Conservation (phyloP, 2,329 filamentous ascomycete genomes). For the Tricladium varicosporioides region DNA sequence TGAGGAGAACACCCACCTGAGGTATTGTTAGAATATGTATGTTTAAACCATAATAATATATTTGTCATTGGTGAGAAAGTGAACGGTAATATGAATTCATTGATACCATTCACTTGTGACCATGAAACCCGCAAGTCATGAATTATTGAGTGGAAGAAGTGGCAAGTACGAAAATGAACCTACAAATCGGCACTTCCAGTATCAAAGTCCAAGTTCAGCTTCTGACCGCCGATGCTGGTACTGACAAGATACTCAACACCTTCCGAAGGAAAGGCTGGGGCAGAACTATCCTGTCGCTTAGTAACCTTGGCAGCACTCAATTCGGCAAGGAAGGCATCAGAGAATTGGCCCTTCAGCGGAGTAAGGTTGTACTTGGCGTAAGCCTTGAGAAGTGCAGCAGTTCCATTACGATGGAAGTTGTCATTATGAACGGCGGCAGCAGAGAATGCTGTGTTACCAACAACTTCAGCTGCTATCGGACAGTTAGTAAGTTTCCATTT, state of each 20-base stretch:
- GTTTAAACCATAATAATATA: not conserved
- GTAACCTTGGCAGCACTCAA: constrained; percentile 7
- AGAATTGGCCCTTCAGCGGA: constrained; percentile 26
- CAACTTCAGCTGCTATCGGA: not conserved
- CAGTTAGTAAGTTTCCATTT: too few relatives aligned
- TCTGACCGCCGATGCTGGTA: constrained; percentile 29
- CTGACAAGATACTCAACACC: constrained; percentile 30
- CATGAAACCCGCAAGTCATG: too few relatives aligned
- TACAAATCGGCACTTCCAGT: constrained; percentile 33
- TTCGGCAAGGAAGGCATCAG: constrained; percentile 20
- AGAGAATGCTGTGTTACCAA: constrained; percentile 18
- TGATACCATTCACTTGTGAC: too few relatives aligned
- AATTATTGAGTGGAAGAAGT: too few relatives aligned
- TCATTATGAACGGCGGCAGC: constrained; percentile 29
- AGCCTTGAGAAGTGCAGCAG: constrained; percentile 31
- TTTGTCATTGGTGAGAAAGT: too few relatives aligned
- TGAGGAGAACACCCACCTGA: constrained; percentile 34
- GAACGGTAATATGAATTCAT: too few relatives aligned
- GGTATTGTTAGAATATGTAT: not conserved
- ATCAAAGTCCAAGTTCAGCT: constrained; percentile 33
- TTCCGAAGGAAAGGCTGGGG: constrained; percentile 18
- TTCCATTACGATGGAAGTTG: constrained; percentile 31
- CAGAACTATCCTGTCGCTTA: constrained; percentile 33
- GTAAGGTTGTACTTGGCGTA: constrained; percentile 32
- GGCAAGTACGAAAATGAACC: constrained; percentile 6